Evolutionary conservation across 2,329 filamentous ascomycete genomes (phyloP).

Genomic region (Dactylonectria macrodidyma): DNA sequence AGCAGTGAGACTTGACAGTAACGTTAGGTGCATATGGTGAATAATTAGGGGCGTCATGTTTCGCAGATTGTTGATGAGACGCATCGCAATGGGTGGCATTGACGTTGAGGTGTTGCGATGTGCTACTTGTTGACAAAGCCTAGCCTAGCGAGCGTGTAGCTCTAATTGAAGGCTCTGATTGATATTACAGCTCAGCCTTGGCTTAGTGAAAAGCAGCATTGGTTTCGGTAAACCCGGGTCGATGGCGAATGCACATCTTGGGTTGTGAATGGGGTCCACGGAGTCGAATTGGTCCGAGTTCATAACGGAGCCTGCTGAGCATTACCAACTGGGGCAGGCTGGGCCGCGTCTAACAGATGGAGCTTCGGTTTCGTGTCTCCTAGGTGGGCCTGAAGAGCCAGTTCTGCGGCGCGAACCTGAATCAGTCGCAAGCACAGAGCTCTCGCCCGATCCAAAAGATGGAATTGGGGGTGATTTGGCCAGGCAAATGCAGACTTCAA

Average conservation of each 20-base stretch:
- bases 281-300: slow-evolving; percentile 3
- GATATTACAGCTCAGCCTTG: not conserved
- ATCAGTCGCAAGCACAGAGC: not conserved
- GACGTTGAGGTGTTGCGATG: slow-evolving; percentile 12
- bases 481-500: not conserved
- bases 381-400: not conserved
- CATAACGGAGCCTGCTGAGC: not conserved
- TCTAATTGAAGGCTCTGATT: slow-evolving; percentile 7
- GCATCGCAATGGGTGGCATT: slow-evolving; percentile 9
- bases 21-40: not conserved
- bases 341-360: not conserved
- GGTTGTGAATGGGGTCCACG: slow-evolving; percentile 21
- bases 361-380: not conserved
- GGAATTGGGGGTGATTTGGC: not conserved
- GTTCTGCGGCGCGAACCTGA: not conserved
- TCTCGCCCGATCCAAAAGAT: not conserved
- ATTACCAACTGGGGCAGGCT: not conserved
- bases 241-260: not conserved
- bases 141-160: not conserved
- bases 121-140: not conserved
- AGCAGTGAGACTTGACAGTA: slow-evolving; percentile 16
- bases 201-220: too few species aligned
- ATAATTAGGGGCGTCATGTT: not conserved
- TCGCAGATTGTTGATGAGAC: not conserved
- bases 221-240: not conserved